phyloP scores from a whole-genome alignment of 805 yeast species.

The Sungouiozyma intestinalis region DNA sequence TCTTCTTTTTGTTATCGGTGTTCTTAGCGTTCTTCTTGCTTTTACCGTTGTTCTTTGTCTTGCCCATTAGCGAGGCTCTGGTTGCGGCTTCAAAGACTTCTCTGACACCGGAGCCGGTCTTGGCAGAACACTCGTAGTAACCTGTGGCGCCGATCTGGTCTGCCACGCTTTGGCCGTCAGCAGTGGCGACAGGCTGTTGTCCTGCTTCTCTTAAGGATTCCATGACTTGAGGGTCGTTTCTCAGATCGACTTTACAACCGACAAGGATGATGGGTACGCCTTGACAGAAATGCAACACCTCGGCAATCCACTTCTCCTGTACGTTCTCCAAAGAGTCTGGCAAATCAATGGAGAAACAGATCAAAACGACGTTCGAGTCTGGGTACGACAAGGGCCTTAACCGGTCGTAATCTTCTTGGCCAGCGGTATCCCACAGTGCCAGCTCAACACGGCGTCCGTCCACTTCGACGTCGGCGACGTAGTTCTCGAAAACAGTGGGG shows the following conservation, averaged over 20 bases:
- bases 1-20: slow-evolving; percentile 18
- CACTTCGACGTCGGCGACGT: slow-evolving; percentile 89
- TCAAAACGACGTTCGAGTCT: slow-evolving; percentile 80
- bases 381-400: slow-evolving; percentile 85
- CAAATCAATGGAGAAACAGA: slow-evolving; percentile 81
- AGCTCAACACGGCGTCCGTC: slow-evolving; percentile 86
- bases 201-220: slow-evolving; percentile 47
- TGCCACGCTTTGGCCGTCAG: slow-evolving; percentile 59
- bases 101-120: slow-evolving; percentile 89
- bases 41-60: slow-evolving; percentile 23
- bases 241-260: slow-evolving; percentile 83
- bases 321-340: slow-evolving; percentile 90
- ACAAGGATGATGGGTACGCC: slow-evolving; percentile 87
- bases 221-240: slow-evolving; percentile 68
- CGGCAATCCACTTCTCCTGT: slow-evolving; percentile 91
- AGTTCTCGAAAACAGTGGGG: slow-evolving; percentile 94
- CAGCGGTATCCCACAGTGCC: slow-evolving; percentile 97
- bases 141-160: slow-evolving; percentile 67
- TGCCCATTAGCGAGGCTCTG: slow-evolving; percentile 57
- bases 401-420: slow-evolving; percentile 95
- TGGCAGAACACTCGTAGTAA: slow-evolving; percentile 77
- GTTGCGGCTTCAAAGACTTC: slow-evolving; percentile 91
- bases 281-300: slow-evolving; percentile 85
- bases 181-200: slow-evolving; percentile 24
- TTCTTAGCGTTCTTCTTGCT: slow-evolving; percentile 12